Percentiles rank a stretch among this genome's conserved stretches.
Conservation (phyloP, 345 rosid species). For the Dovyalis caffra region DNA sequence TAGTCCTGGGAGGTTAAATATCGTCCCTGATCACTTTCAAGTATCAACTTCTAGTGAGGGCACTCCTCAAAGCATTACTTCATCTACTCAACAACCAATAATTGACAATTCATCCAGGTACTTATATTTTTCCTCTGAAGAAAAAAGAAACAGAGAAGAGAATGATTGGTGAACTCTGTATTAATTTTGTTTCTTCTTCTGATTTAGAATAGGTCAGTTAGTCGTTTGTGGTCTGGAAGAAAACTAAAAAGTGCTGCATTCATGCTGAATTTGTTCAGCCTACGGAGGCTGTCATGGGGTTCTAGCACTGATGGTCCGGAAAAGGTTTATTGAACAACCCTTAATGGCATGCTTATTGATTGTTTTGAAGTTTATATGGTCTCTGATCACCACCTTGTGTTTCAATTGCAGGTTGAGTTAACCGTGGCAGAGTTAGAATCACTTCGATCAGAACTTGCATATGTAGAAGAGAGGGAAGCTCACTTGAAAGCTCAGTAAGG, state of each 20-base stretch:
- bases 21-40: slow-evolving; percentile 69
- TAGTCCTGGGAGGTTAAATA: slow-evolving; percentile 55
- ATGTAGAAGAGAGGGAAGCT: slow-evolving; percentile 87
- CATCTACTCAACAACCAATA: slow-evolving; percentile 41
- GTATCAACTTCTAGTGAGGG: slow-evolving; percentile 42
- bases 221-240: slow-evolving; percentile 42
- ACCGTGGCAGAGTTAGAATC: slow-evolving; percentile 72
- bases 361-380: neutral
- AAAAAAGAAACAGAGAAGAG: neutral
- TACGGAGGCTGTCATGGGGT: slow-evolving; percentile 73
- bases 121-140: slow-evolving; percentile 1
- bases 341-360: slow-evolving; percentile 10
- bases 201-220: slow-evolving; percentile 56
- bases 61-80: slow-evolving; percentile 32
- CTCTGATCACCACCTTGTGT: slow-evolving; percentile 13
- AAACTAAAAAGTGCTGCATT: slow-evolving; percentile 53
- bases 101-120: slow-evolving; percentile 48
- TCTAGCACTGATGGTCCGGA: slow-evolving; percentile 58
- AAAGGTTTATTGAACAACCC: slow-evolving; percentile 49
- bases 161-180: neutral
- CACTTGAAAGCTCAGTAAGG: slow-evolving; percentile 87
- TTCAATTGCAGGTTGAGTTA: slow-evolving; percentile 57
- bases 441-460: slow-evolving; percentile 74
- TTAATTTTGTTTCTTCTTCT: slow-evolving; percentile 34
- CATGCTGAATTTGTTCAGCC: slow-evolving; percentile 76